These are phyloP conservation scores for Trichoderma atroviride DNA, from an alignment of 2,329 filamentous ascomycete species.

Conservation along the genomic window DNA sequence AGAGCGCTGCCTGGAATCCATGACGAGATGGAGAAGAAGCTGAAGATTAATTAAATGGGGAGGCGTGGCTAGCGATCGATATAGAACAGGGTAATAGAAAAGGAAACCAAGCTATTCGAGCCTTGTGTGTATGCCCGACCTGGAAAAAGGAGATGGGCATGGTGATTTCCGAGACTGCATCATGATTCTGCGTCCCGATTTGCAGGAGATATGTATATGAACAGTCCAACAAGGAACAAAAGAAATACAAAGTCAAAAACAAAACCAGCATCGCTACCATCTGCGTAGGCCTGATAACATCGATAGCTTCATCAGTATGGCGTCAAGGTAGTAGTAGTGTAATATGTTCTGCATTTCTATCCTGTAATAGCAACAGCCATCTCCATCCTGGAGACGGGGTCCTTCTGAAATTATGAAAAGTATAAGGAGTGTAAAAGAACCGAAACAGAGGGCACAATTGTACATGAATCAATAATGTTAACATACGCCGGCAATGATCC, in stretches of 20 bases:
- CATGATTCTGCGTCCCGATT: background rate
- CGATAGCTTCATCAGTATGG: background rate
- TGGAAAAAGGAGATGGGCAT: background rate
- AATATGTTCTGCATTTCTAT: slow-evolving; percentile 32
- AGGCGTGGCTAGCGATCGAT: background rate
- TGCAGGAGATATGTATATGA: slow-evolving; percentile 1
- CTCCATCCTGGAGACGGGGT: slow-evolving; percentile 9
- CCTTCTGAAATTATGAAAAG: slow-evolving; percentile 9
- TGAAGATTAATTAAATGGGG: slow-evolving; percentile 64
- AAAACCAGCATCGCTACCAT: background rate
- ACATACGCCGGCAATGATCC: slow-evolving; percentile 35
- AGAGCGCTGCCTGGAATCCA: slow-evolving; percentile 74
- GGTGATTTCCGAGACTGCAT: background rate
- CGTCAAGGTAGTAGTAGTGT: background rate
- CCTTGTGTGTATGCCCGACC: background rate
- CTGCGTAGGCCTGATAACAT: background rate
- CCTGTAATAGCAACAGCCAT: slow-evolving; percentile 30
- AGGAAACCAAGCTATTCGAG: background rate
- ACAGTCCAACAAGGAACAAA: background rate
- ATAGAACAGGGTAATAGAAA: background rate
- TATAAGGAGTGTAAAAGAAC: slow-evolving; percentile 5
- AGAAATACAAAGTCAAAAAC: background rate
- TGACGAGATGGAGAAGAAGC: slow-evolving; percentile 89
- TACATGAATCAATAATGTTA: slow-evolving; percentile 27
- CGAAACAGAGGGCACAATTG: slow-evolving; percentile 20